These are phyloP conservation scores for Arthroderma sp. DNA, from an alignment of 2,329 filamentous ascomycete species.

Conservation along the genomic window DNA sequence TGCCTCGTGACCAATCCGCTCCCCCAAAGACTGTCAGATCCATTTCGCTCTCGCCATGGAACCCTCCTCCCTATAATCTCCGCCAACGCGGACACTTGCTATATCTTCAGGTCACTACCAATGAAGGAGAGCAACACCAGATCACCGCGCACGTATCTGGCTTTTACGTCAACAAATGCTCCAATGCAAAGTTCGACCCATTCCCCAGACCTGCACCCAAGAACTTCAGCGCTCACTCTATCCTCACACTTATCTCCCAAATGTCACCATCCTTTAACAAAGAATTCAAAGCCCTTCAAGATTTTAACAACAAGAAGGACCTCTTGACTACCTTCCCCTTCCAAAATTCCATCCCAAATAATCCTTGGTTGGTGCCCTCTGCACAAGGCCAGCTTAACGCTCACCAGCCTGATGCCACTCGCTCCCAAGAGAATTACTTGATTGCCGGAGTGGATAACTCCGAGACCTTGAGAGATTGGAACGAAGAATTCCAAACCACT, in stretches of 20 bases:
- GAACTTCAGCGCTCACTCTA: conserved; percentile 66
- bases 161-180: conserved; percentile 95
- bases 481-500: conserved; percentile 96
- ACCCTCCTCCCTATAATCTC: conserved; percentile 83
- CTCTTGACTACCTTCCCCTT: conserved; percentile 89
- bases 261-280: conserved; percentile 72
- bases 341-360: conserved; percentile 83
- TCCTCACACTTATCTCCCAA: conserved; percentile 63
- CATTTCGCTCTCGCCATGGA: conserved; percentile 84
- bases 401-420: conserved; percentile 71
- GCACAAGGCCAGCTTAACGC: conserved; percentile 47
- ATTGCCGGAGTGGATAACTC: conserved; percentile 85
- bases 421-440: conserved; percentile 85
- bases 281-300: conserved; percentile 65
- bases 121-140: conserved; percentile 88
- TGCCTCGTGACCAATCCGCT: conserved; percentile 53
- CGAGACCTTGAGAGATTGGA: conserved; percentile 93
- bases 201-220: conserved; percentile 68
- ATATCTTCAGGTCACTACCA: conserved; percentile 78
- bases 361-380: conserved; percentile 76
- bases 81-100: conserved; percentile 85
- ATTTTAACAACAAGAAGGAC: conserved; percentile 73
- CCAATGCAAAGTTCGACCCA: conserved; percentile 89
- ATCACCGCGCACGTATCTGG: conserved; percentile 88
- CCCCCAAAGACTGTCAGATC: conserved; percentile 84